Percentiles rank a stretch among this genome's conserved stretches.
Evolutionary conservation across 208 protist species (phyloP).

Genomic region (Acanthamoeba healyi): DNA sequence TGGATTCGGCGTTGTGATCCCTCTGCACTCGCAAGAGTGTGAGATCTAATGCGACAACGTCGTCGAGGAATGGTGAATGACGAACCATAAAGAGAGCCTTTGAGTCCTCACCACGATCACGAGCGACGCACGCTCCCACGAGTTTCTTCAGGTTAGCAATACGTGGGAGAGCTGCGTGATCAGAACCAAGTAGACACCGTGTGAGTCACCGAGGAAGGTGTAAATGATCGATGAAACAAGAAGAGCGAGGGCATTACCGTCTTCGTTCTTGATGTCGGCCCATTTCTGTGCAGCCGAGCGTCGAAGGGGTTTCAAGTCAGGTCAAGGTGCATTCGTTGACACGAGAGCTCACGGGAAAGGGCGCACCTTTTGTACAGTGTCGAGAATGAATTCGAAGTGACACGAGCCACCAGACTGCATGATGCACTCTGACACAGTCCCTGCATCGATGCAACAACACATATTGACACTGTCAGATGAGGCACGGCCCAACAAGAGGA

Average conservation of each 20-base stretch:
- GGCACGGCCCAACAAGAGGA: no score
- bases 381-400: constrained; percentile 64
- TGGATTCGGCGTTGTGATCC: constrained; percentile 63
- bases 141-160: constrained; percentile 64
- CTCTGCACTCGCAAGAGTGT: constrained; percentile 2
- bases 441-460: not conserved
- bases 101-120: constrained; percentile 53
- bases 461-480: not conserved
- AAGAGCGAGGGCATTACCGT: not conserved
- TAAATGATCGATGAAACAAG: not conserved
- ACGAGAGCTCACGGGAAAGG: not conserved
- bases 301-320: not conserved
- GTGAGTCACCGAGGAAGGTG: not conserved
- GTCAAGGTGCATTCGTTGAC: not conserved
- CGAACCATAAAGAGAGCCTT: constrained; percentile 69
- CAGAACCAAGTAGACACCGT: not conserved
- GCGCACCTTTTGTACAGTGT: constrained; percentile 47
- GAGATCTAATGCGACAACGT: no score
- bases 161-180: constrained; percentile 26
- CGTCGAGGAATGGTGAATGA: not conserved
- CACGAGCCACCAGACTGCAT: constrained; percentile 55
- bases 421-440: constrained; percentile 42
- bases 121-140: constrained; percentile 26
- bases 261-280: constrained; percentile 60
- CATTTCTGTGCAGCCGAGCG: not conserved